Evolutionary conservation across 2,329 filamentous ascomycete species (phyloP).

Genomic region (Aspergillus caelatus): DNA sequence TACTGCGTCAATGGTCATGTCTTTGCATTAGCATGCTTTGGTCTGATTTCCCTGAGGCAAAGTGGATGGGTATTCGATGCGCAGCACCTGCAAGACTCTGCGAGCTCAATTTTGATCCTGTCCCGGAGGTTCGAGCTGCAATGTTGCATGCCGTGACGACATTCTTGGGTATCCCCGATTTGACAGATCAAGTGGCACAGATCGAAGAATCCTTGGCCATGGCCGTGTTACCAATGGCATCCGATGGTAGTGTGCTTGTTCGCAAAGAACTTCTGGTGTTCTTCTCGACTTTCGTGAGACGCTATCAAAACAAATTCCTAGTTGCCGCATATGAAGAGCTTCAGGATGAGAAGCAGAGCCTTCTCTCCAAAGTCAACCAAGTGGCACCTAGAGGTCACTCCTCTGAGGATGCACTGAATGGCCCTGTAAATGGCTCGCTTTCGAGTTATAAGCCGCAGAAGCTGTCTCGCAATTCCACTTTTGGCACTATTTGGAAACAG

Average conservation of each 20-base stretch:
- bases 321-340: constrained; percentile 92
- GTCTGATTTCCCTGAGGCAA: constrained; percentile 87
- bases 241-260: constrained; percentile 92
- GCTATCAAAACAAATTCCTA: constrained; percentile 89
- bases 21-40: constrained; percentile 94
- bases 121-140: constrained; percentile 88
- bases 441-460: constrained; percentile 33
- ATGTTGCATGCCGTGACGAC: constrained; percentile 93
- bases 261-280: constrained; percentile 92
- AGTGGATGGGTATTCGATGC: constrained; percentile 92
- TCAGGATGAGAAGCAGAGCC: constrained; percentile 75
- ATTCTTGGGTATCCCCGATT: constrained; percentile 88
- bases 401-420: constrained; percentile 23
- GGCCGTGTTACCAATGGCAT: constrained; percentile 86
- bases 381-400: constrained; percentile 25
- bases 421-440: constrained; percentile 21
- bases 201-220: constrained; percentile 90
- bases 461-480: constrained; percentile 83
- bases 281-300: constrained; percentile 85
- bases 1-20: constrained; percentile 93
- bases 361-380: constrained; percentile 55
- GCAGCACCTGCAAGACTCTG: constrained; percentile 81
- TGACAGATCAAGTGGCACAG: constrained; percentile 86
- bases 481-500: constrained; percentile 93
- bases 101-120: constrained; percentile 78